Base-by-base conservation (phyloP, 116 monocot species). In the Phalaenopsis hybrid region DNA sequence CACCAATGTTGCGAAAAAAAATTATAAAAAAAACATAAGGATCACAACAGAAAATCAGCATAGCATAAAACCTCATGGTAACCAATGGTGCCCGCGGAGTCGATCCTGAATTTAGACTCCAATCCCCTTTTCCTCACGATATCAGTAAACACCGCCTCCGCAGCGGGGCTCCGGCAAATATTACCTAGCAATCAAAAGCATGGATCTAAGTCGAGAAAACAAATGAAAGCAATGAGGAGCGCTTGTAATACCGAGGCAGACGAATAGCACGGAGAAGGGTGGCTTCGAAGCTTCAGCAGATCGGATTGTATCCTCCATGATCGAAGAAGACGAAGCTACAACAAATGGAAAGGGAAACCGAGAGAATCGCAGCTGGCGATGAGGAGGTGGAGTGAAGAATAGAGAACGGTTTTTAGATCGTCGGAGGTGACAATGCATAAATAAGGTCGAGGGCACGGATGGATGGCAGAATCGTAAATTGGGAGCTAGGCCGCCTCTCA, bases 141-240 rank as follows among this genome's bases (percentile, higher is more conserved):
- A 57, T 87, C 85, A 25, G 85, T 85, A 83, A 98, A 92, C 74
- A 98, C 93, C 12, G 93, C 98, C 88, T 98, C 98, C 61, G 98
- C 95, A 17, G 98, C 95, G 3, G 98, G 98, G 83, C 98, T 98
- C 79, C 98, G 93, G 79, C 98, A 98, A 58, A 98, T 98, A 83
- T 98, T 98, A 5, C 92, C 92, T 92, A 51, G 52, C 12, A 6
- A 51, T 77, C 49, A 52, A 31, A 77, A 20, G 0, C 17, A 12
- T 3, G 28, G 10, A 49, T 63, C n/a, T 45, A 46, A 12, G 28
- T 8, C 45, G 5, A 11, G 13, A 73, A 7, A 75, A 45, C 1
- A 2, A 57, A 0, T 6, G 51, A 76, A 23, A 80, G 45, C 44
- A 41, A 70, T 41, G 17, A 81, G 43, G 34, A 41, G 6, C 13